phyloP scores from a whole-genome alignment of 768 basidiomycete genomes.

The Lactarius vividus region DNA sequence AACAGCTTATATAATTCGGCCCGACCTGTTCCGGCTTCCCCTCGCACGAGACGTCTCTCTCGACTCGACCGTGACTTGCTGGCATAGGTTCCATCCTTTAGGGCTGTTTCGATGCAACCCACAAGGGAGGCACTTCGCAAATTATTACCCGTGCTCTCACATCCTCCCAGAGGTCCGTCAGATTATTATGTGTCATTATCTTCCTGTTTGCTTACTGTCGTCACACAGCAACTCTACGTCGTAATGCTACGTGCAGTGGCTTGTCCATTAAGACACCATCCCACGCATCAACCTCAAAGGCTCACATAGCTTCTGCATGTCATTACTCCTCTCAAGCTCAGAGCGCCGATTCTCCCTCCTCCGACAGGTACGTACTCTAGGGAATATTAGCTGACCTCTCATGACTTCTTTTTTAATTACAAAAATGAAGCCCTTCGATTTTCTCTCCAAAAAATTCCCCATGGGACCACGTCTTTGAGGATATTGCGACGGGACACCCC shows the following conservation, averaged over 20 bases:
- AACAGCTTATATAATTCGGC: neutral
- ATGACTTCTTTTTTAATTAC: neutral
- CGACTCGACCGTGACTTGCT: neutral
- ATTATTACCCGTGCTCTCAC: neutral
- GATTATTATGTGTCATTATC: neutral
- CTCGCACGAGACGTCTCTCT: no score
- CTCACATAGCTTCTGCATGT: neutral
- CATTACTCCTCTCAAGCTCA: constrained; percentile 18
- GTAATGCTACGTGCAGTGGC: neutral
- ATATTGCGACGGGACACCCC: constrained; percentile 37
- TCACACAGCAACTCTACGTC: neutral
- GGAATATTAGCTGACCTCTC: neutral
- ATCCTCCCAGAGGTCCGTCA: constrained; percentile 6
- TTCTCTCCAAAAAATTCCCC: constrained; percentile 36
- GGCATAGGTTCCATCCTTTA: no score
- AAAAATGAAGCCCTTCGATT: constrained; percentile 27
- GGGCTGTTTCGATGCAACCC: constrained; percentile 1
- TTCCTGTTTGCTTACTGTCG: neutral
- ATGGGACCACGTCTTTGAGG: constrained; percentile 56
- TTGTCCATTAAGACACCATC: neutral
- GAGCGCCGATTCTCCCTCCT: constrained; percentile 1
- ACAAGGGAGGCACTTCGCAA: neutral
- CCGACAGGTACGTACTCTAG: constrained; percentile 15
- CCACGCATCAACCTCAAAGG: neutral
- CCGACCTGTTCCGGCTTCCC: neutral